A percentile compares a stretch with the other conserved stretches of the same genome.
Evolutionary conservation across 169 alveolate genomes (phyloP).

Genomic region (Plasmodium adleri): DNA sequence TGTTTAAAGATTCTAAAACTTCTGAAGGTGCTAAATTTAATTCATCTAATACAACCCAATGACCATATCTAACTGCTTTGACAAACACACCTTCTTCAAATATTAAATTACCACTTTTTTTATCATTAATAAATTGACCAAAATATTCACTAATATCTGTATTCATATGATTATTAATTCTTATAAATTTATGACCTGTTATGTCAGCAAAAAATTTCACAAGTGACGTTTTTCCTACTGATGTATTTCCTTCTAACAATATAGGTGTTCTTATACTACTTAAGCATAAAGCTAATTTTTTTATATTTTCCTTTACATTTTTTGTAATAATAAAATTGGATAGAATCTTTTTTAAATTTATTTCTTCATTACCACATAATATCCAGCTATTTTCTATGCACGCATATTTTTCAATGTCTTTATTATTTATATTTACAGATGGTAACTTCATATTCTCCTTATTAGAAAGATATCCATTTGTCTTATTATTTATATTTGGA

Average conservation of each 20-base stretch:
- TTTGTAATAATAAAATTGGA: conserved; percentile 92
- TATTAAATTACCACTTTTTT: conserved; percentile 89
- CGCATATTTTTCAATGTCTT: conserved; percentile 49
- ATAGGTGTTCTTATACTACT: conserved; percentile 97
- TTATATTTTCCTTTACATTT: conserved; percentile 90
- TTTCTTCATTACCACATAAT: conserved; percentile 66
- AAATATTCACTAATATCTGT: conserved; percentile 99
- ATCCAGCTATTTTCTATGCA: conserved; percentile 74
- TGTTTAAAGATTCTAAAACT: conserved; percentile 97
- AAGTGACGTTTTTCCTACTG: conserved; percentile 99
- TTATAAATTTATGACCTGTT: conserved; percentile 95
- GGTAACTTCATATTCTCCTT: not conserved
- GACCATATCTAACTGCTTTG: conserved; percentile 97
- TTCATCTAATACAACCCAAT: conserved; percentile 99
- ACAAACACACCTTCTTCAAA: conserved; percentile 99
- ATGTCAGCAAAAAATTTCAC: conserved; percentile 95
- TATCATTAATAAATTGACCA: conserved; percentile 97
- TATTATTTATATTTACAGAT: conserved; percentile 56
- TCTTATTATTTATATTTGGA: not conserved
- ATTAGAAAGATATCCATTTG: not conserved
- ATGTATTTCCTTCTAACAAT: conserved; percentile 99
- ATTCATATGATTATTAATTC: conserved; percentile 99
- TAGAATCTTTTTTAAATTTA: conserved; percentile 27
- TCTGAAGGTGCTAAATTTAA: conserved; percentile 99
- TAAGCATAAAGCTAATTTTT: conserved; percentile 92